A percentile compares a stretch with the other conserved stretches of the same genome.
These are phyloP conservation scores for Penicillium pulvis DNA, from an alignment of 495 filamentous ascomycete species.

Conservation along the genomic window DNA sequence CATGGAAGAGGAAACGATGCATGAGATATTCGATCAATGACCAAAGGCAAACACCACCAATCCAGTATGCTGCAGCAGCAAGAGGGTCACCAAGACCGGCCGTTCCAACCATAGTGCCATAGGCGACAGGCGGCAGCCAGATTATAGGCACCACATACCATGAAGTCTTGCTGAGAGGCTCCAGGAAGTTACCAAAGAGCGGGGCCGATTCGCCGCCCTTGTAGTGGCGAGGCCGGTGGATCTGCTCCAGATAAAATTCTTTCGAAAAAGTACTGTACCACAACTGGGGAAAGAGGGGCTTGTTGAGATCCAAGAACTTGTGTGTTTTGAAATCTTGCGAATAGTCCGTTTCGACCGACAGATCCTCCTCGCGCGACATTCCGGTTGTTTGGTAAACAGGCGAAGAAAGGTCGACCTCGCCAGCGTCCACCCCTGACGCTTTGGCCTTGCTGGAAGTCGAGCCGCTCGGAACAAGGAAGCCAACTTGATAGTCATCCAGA, in stretches of 20 bases:
- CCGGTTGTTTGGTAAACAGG: constrained; percentile 73
- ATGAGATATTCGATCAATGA: constrained; percentile 86
- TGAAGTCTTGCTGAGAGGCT: constrained; percentile 89
- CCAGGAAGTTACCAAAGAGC: constrained; percentile 96
- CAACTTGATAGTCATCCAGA: constrained; percentile 79
- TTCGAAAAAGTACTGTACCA: constrained; percentile 88
- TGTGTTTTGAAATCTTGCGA: constrained; percentile 74
- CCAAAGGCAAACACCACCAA: constrained; percentile 74
- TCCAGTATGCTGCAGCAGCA: constrained; percentile 57
- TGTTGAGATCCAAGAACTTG: constrained; percentile 90
- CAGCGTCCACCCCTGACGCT: constrained; percentile 23
- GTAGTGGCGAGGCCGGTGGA: constrained; percentile 94
- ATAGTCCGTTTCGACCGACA: constrained; percentile 82
- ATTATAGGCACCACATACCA: constrained; percentile 87
- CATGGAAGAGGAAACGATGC: constrained; percentile 92
- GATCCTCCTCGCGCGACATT: constrained; percentile 81
- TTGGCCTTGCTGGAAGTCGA: constrained; percentile 26
- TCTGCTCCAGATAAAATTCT: constrained; percentile 92
- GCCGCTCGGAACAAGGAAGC: constrained; percentile 59
- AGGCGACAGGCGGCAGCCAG: constrained; percentile 83
- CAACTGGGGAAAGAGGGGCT: constrained; percentile 84
- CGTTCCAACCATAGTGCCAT: constrained; percentile 69
- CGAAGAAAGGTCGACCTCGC: constrained; percentile 39
- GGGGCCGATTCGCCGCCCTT: constrained; percentile 89
- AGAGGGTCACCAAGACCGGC: constrained; percentile 53